Conservation (phyloP, 164 flowering plant genomes). For the Aristolochia fimbriata region DNA sequence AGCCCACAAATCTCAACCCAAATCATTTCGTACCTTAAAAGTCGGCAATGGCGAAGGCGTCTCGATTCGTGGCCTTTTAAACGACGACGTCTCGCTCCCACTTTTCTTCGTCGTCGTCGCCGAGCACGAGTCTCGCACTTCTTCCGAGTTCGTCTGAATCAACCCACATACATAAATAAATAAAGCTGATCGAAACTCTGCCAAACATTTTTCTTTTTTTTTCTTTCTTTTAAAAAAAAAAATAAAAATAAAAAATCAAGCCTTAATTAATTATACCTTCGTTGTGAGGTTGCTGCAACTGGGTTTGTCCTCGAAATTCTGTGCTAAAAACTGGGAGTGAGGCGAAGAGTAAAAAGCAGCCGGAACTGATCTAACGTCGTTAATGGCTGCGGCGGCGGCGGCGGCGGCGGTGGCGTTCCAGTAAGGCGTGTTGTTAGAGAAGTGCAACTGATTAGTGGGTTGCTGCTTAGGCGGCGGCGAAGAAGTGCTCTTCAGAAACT, state of each 20-base stretch:
- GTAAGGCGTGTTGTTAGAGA: constrained; percentile 56
- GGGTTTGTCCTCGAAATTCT: constrained; percentile 27
- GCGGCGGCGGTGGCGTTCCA: constrained; percentile 54
- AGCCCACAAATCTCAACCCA: constrained; percentile 5
- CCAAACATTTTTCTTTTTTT: too few relatives aligned
- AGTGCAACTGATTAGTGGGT: constrained; percentile 39
- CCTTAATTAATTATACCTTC: constrained; percentile 31
- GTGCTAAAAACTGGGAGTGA: constrained; percentile 20
- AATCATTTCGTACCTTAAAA: constrained; percentile 35
- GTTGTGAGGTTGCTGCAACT: constrained; percentile 22
- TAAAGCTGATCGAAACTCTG: too few relatives aligned
- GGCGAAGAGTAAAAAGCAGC: constrained; percentile 19
- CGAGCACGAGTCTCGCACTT: constrained; percentile 34
- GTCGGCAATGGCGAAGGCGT: constrained; percentile 65
- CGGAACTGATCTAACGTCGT: constrained; percentile 13
- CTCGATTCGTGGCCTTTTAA: constrained; percentile 61
- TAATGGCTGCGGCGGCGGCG: constrained; percentile 31
- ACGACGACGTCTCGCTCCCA: constrained; percentile 39
- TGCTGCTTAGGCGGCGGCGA: constrained; percentile 47
- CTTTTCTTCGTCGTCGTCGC: constrained; percentile 29
- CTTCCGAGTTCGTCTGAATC: constrained; percentile 21
- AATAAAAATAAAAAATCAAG: not conserved
- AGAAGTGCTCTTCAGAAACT: constrained; percentile 23
- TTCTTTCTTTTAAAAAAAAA: too few relatives aligned
- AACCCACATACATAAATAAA: constrained; percentile 7